phyloP scores from a whole-genome alignment of 176 grass and related monocot species.

The Lolium multiflorum region DNA sequence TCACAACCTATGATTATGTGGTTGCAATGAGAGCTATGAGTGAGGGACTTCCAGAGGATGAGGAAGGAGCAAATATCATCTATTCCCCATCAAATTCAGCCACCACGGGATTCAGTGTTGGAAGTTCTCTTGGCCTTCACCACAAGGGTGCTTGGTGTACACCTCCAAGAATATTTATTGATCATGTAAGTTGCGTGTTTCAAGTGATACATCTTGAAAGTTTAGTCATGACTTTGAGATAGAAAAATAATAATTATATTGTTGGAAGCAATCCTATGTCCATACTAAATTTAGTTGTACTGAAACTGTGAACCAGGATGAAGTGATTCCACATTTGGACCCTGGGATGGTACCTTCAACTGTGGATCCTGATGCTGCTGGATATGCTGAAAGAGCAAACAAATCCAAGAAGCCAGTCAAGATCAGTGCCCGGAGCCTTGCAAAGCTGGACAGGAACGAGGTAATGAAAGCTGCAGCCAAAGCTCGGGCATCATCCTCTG shows the following conservation, averaged over 20 bases:
- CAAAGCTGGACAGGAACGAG: slow-evolving; percentile 84
- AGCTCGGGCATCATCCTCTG: slow-evolving; percentile 91
- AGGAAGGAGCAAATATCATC: slow-evolving; percentile 81
- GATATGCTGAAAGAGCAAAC: slow-evolving; percentile 72
- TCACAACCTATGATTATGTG: slow-evolving; percentile 98
- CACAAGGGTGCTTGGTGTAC: slow-evolving; percentile 99
- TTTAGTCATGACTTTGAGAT: slow-evolving; percentile 3
- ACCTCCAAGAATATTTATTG: slow-evolving; percentile 95
- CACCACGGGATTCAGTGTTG: slow-evolving; percentile 90
- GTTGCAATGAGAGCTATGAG: slow-evolving; percentile 99
- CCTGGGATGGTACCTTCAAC: slow-evolving; percentile 91
- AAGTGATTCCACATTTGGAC: slow-evolving; percentile 93
- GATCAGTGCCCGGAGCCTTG: slow-evolving; percentile 95
- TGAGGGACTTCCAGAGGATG: slow-evolving; percentile 78
- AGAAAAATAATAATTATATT: not conserved
- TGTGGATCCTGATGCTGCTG: slow-evolving; percentile 81
- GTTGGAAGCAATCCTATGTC: slow-evolving; percentile 2
- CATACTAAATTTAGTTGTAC: slow-evolving; percentile 32
- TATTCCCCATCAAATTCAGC: slow-evolving; percentile 97
- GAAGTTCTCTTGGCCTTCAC: slow-evolving; percentile 88
- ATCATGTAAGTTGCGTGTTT: slow-evolving; percentile 54
- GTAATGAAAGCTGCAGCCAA: slow-evolving; percentile 94
- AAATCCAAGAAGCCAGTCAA: slow-evolving; percentile 91
- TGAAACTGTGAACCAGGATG: slow-evolving; percentile 70
- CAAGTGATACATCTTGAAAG: slow-evolving; percentile 1